Percentiles rank a stretch among this genome's conserved stretches.
Conservation (phyloP, 2,329 filamentous ascomycete genomes). For the Curvularia spicifera region DNA sequence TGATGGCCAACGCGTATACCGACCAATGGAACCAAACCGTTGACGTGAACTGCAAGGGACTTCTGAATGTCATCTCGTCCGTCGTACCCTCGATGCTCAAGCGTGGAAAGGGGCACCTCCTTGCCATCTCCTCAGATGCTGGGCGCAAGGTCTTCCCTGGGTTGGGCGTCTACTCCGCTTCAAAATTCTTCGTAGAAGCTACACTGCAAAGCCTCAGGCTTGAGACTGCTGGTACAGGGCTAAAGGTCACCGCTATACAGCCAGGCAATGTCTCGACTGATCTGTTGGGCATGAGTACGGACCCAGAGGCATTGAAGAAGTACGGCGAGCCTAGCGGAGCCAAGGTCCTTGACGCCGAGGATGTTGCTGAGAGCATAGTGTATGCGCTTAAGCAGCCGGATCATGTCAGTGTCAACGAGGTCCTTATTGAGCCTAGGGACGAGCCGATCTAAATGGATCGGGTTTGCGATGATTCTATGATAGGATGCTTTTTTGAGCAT, state of each 20-base stretch:
- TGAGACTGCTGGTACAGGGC: conserved; percentile 75
- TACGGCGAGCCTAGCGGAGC: conserved; percentile 78
- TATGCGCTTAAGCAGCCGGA: conserved; percentile 76
- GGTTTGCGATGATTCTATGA: background rate
- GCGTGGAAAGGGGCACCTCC: conserved; percentile 73
- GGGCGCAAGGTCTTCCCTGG: conserved; percentile 83
- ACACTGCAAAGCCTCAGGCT: conserved; percentile 76
- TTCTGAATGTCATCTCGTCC: conserved; percentile 73
- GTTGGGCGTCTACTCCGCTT: conserved; percentile 80
- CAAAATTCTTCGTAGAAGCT: conserved; percentile 85
- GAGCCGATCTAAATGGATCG: conserved; percentile 41
- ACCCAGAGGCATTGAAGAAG: conserved; percentile 77
- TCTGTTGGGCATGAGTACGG: conserved; percentile 75
- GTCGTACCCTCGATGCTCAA: conserved; percentile 74
- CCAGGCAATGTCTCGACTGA: conserved; percentile 79
- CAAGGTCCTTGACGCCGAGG: conserved; percentile 74
- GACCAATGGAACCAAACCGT: conserved; percentile 84
- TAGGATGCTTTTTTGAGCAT: background rate
- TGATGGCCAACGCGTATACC: conserved; percentile 77
- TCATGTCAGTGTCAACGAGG: conserved; percentile 80
- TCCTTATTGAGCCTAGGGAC: conserved; percentile 64
- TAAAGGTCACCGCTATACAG: conserved; percentile 77
- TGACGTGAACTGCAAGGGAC: conserved; percentile 85
- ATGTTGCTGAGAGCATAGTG: conserved; percentile 75
- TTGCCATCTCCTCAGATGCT: conserved; percentile 82